Percentiles rank a stretch among this genome's conserved stretches.
These are phyloP conservation scores for Spinacia oleracea DNA, from an alignment of 179 eudicot species.

Conservation along the genomic window DNA sequence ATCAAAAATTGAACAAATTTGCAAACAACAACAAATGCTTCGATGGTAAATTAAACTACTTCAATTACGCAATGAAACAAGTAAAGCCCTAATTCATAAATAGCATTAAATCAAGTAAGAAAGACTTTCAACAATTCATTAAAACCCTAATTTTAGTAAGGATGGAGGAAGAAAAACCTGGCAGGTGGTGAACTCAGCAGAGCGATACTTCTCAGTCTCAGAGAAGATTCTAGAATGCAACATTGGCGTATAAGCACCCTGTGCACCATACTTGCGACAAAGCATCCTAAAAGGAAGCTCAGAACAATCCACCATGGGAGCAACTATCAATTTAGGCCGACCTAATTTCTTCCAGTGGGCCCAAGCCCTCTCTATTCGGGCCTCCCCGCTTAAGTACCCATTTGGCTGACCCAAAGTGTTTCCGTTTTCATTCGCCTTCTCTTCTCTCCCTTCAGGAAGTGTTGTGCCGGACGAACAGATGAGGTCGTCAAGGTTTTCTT, in stretches of 20 bases:
- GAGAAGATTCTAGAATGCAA: constrained; percentile 86
- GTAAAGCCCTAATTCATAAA: too few species aligned
- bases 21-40: too few species aligned
- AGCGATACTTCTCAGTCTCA: constrained; percentile 82
- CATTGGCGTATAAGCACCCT: constrained; percentile 96
- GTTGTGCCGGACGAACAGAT: constrained; percentile 36
- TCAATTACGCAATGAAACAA: too few species aligned
- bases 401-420: constrained; percentile 33
- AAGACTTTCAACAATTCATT: background rate
- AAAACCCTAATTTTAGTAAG: constrained; percentile 21
- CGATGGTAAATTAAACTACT: background rate
- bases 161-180: constrained; percentile 43
- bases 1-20: background rate
- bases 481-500: constrained; percentile 36
- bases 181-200: constrained; percentile 79
- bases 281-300: constrained; percentile 94
- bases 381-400: constrained; percentile 61
- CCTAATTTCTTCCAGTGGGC: constrained; percentile 87
- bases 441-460: background rate
- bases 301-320: constrained; percentile 98
- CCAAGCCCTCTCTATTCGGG: constrained; percentile 82
- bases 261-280: constrained; percentile 86
- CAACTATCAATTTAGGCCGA: constrained; percentile 68
- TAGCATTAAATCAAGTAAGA: too few species aligned
- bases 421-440: background rate